Base-by-base conservation (phyloP, 441 rosid species). In the Monsonia emarginata region DNA sequence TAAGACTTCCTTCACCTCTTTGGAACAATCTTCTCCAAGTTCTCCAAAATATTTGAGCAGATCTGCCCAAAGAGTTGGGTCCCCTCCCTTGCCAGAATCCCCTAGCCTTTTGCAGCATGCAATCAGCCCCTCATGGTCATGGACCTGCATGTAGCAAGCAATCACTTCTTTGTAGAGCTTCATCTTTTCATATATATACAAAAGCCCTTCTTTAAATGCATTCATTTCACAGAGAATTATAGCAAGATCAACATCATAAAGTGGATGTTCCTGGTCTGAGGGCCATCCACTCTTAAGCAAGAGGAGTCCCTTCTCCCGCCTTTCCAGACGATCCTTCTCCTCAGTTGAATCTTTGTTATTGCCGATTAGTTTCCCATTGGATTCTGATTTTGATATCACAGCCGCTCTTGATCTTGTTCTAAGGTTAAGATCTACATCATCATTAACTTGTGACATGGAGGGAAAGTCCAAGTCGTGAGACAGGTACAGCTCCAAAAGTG, bases 11-110 rank as follows among this genome's bases (percentile, higher is more conserved):
- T 84, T 94, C 78, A 89, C 96, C 80, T 94, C 98, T 74, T 86
- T 89, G 74, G 96, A 86, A 79, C 98, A 93, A 80, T 93, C 96
- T 82, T 90, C 97, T 31, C 98, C 98, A 27, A 85, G 86, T 82
- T 93, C 97, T 74, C 98, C 97, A 78, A 90, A 93, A 81, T 93
- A 90, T 75, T 90, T 93, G 57, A 93, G 84, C 75, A 93, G 83
- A 82, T 93, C 98, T 61, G 95, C 98, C 98, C 98, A 93, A 65
- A 93, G 97, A 76, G 98, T 73, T 1, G 96, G 82, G 61, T 93
- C 98, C 65, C 98, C 96, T 71, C 96, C 97, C 69, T 82, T 86
- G 25, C 85, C 88, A 30, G 95, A 90, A 83, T 86, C 91, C 66
- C 97, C 97, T 44, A 94, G 82, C 81, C 84, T 85, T 86, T 86